These are phyloP conservation scores for Neurospora africana DNA, from an alignment of 495 filamentous ascomycete species.

Conservation along the genomic window DNA sequence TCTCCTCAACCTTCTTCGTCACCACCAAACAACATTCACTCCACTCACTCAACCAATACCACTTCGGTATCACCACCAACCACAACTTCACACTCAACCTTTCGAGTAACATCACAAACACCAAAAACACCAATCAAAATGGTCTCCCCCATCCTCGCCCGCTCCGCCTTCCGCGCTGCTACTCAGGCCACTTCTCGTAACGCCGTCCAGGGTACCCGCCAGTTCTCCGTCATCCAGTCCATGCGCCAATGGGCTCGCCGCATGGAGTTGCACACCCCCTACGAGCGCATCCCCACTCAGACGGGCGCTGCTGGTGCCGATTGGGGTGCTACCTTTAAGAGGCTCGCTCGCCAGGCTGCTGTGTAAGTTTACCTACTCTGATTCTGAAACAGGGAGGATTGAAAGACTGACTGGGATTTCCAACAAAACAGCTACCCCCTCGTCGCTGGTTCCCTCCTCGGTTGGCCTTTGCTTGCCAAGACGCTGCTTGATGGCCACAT, in stretches of 20 bases:
- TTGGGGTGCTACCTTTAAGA: slow-evolving; percentile 14
- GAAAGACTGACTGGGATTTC: neutral
- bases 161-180: slow-evolving; percentile 15
- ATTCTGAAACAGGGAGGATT: neutral
- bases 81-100: neutral
- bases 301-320: slow-evolving; percentile 12
- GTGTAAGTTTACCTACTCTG: slow-evolving; percentile 12
- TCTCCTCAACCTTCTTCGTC: neutral
- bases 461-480: slow-evolving; percentile 14
- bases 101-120: neutral
- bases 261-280: slow-evolving; percentile 23
- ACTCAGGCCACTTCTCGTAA: neutral
- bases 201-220: slow-evolving; percentile 2
- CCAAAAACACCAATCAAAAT: slow-evolving; percentile 3
- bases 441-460: slow-evolving; percentile 10
- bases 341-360: slow-evolving; percentile 4
- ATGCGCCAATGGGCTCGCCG: slow-evolving; percentile 19
- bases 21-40: neutral
- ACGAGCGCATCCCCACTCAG: slow-evolving; percentile 21
- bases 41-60: neutral
- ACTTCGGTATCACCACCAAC: neutral
- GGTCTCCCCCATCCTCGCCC: slow-evolving; percentile 19
- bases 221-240: slow-evolving; percentile 19
- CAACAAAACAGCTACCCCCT: slow-evolving; percentile 8
- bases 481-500: slow-evolving; percentile 3